Conservation (phyloP, 805 yeast genomes). For the Metschnikowia hibisci region DNA sequence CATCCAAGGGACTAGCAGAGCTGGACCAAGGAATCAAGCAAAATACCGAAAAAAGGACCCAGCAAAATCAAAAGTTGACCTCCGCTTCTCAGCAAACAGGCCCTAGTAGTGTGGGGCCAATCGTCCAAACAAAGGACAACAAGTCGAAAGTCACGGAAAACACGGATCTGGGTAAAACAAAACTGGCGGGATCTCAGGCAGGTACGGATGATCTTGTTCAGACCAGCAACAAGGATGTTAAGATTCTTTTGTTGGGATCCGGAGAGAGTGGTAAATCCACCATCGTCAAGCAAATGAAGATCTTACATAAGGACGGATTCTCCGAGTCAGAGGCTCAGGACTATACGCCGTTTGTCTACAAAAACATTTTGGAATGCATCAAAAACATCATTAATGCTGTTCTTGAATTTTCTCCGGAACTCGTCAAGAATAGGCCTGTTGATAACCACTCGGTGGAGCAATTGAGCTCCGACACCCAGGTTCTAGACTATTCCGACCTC, state of each 20-base stretch:
- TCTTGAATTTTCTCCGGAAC: conserved; percentile 43
- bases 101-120: neutral
- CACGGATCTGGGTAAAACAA: neutral
- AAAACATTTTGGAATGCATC: conserved; percentile 74
- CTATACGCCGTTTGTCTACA: conserved; percentile 74
- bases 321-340: conserved; percentile 66
- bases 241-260: conserved; percentile 76
- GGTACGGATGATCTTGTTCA: conserved; percentile 8
- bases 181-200: neutral
- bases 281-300: conserved; percentile 76
- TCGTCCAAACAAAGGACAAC: neutral
- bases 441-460: conserved; percentile 11
- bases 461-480: conserved; percentile 12
- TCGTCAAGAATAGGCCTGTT: conserved; percentile 22
- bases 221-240: conserved; percentile 46
- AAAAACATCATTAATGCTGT: conserved; percentile 68
- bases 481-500: conserved; percentile 35
- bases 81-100: neutral
- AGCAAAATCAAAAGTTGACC: conserved; percentile 4
- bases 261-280: conserved; percentile 87
- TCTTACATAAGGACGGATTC: conserved; percentile 69
- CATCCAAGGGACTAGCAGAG: conserved; percentile 5
- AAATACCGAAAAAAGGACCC: neutral
- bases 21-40: neutral
- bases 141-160: neutral